Conservation (phyloP, 306 rosid genomes). For the Cotoneaster glaucophyllus region DNA sequence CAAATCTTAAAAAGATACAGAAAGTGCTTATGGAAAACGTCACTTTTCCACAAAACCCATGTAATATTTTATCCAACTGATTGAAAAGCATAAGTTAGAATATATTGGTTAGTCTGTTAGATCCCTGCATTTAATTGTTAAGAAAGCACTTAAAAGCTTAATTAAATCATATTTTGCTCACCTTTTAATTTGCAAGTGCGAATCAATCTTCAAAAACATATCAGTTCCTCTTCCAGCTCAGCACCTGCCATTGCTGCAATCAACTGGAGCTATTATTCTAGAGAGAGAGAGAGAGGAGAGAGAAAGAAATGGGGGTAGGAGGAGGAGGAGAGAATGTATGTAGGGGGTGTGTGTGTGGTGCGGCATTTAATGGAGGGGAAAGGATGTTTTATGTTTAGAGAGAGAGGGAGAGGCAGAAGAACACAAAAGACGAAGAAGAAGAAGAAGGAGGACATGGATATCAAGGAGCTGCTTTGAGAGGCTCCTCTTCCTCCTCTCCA, state of each 20-base stretch:
- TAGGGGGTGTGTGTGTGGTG: not conserved
- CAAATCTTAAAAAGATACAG: not conserved
- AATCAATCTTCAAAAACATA: not conserved
- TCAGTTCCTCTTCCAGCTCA: not conserved
- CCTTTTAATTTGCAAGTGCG: not conserved
- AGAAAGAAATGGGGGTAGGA: not conserved
- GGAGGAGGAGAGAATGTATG: not conserved
- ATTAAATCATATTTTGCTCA: not conserved
- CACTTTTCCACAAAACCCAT: not conserved
- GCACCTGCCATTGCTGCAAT: slow-evolving; percentile 2
- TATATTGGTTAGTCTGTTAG: too few relatives aligned
- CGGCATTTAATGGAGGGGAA: slow-evolving; percentile 11
- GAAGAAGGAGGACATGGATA: not conserved
- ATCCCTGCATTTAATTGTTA: not conserved
- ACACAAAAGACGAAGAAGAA: not conserved
- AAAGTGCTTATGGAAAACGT: not conserved
- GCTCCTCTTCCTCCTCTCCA: not conserved
- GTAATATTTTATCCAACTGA: not conserved
- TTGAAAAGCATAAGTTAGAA: not conserved
- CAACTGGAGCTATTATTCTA: not conserved
- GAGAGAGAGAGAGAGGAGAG: not conserved
- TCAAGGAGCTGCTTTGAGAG: not conserved
- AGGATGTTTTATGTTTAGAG: too few relatives aligned
- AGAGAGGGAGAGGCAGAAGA: not conserved
- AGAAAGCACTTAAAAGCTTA: not conserved